Evolutionary conservation across 2,329 filamentous ascomycete species (phyloP), one percentile per base, ranked within the genome.

Genomic region (Aureobasidium lini): DNA sequence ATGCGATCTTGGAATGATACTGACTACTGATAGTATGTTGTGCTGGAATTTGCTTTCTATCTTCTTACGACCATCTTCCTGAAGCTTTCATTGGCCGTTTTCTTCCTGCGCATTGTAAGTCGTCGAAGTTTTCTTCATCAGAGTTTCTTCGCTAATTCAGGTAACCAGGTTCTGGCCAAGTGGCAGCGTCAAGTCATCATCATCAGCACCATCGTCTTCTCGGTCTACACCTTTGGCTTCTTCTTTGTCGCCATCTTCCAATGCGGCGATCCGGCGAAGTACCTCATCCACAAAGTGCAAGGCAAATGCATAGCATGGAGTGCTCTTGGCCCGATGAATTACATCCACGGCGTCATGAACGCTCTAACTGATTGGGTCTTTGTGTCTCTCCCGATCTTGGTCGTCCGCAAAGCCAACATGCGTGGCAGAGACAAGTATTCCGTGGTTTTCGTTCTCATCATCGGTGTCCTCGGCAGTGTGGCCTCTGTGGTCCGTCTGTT

Each of bases 11-110:
- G 10, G 2, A 43, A 11, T 4, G 23, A 3, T 29, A 56, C 52
- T 56, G 29, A 56, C 40, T 13, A n/a, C 3, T 1, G 6, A 2
- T 46, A 69, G 67, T 65, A 66, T 56, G 60, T 67, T 8, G 29
- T 69, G 10, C 61, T 72, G 1, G 67, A 69, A 42, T 71, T 77
- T 57, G 66, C 65, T 11, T 66, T 73, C 1, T 78, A 79, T 60
- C 61, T 76, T 31, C 53, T 71, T 6, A 70, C 73, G 0, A 72
- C 74, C 62, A 70, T 75, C 58, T 61, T 71, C 9, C 64, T 77
- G 59, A 79, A 79, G 62, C 70, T 78, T n/a, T 77, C 76, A 1
- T 62, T 79, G 7, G 74, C 70, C 8, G 64, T 78, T 18, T 77
- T 77, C 67, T 77, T 77, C 64, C 66, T 74, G 3, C 73, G 76